These are phyloP conservation scores for Boletus sp. DNA, from an alignment of 1,284 basidiomycete genomes.

Conservation along the genomic window DNA sequence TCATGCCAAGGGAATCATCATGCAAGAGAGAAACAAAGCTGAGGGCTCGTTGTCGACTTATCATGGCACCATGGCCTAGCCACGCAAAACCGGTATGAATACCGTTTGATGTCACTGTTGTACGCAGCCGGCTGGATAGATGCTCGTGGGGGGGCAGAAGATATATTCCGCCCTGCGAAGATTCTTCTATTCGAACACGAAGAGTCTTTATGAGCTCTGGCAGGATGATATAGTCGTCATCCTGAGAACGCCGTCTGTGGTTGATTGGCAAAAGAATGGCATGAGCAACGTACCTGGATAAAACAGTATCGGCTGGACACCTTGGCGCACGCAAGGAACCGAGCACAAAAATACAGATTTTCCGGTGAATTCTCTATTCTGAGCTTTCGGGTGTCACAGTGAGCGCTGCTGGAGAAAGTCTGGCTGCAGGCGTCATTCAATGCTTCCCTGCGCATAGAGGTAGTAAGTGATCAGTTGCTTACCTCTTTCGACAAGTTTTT, in stretches of 20 bases:
- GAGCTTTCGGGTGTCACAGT: conserved; percentile 45
- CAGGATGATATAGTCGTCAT: conserved; percentile 63
- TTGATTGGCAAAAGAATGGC: not conserved
- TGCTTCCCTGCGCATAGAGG: not conserved
- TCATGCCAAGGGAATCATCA: conserved; percentile 37
- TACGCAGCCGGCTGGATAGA: conserved; percentile 47
- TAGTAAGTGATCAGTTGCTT: conserved; percentile 11
- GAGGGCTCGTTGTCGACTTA: conserved; percentile 41
- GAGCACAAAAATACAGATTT: conserved; percentile 63
- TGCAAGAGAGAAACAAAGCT: conserved; percentile 50
- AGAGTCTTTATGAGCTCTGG: conserved; percentile 54
- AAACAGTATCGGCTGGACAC: conserved; percentile 55
- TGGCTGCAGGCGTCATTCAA: conserved; percentile 20
- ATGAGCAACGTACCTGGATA: conserved; percentile 45
- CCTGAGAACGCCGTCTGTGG: conserved; percentile 36
- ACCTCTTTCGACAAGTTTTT: conserved; percentile 39
- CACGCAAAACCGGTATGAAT: conserved; percentile 61
- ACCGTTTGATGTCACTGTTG: conserved; percentile 28
- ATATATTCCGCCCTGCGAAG: conserved; percentile 38
- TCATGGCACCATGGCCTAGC: conserved; percentile 61
- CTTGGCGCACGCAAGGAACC: conserved; percentile 57
- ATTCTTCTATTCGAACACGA: conserved; percentile 37
- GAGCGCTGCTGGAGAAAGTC: conserved; percentile 45
- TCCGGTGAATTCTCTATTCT: conserved; percentile 53
- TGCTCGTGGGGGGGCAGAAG: conserved; percentile 61